Percentiles rank a stretch among this genome's conserved stretches.
phyloP scores from a whole-genome alignment of 306 rosid species.

The Boehmeria nivea region DNA sequence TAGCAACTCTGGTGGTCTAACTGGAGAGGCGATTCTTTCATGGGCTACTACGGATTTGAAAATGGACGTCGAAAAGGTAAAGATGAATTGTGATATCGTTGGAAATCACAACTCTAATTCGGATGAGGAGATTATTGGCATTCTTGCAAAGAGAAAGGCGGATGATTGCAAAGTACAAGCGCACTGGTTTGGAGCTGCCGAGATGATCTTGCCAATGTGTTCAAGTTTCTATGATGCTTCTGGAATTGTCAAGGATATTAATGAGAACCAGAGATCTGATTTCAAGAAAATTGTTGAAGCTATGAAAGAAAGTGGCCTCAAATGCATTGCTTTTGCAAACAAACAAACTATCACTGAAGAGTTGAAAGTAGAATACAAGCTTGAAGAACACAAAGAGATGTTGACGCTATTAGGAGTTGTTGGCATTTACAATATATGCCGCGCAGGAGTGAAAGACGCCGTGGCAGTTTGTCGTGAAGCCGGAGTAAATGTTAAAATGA shows the following conservation, averaged over 20 bases:
- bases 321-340: too few relatives aligned
- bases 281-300: too few relatives aligned
- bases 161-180: conserved; percentile 22
- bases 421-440: too few relatives aligned
- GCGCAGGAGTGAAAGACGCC: too few relatives aligned
- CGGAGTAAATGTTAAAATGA: too few relatives aligned
- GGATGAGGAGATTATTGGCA: conserved; percentile 30
- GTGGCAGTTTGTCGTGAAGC: too few relatives aligned
- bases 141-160: conserved; percentile 16
- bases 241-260: conserved; percentile 13
- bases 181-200: conserved; percentile 46
- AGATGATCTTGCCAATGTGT: conserved; percentile 28
- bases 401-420: too few relatives aligned
- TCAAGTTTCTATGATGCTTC: conserved; percentile 29
- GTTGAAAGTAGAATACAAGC: too few relatives aligned
- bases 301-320: too few relatives aligned
- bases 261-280: too few relatives aligned
- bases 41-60: conserved; percentile 34
- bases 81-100: conserved; percentile 1
- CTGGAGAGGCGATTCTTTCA: conserved; percentile 46
- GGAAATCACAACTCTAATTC: conserved; percentile 44
- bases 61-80: conserved; percentile 28
- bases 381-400: too few relatives aligned
- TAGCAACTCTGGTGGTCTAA: conserved; percentile 42
- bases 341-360: too few relatives aligned